Percentiles rank a stretch among this genome's conserved stretches.
Evolutionary conservation across 441 rosid genomes (phyloP).

Genomic region (Manihot esculenta): DNA sequence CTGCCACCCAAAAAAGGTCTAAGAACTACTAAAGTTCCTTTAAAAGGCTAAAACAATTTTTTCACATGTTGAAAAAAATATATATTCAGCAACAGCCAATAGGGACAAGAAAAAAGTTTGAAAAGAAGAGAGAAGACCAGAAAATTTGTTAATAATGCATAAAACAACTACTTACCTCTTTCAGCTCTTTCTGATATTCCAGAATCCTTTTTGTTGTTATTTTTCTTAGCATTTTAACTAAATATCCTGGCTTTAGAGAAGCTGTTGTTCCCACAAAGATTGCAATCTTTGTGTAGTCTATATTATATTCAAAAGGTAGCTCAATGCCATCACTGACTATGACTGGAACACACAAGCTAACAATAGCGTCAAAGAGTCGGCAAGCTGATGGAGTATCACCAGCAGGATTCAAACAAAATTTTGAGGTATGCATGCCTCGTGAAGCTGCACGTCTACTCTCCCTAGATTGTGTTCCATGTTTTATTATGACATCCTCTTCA

Average conservation of each 20-base stretch:
- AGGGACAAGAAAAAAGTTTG: not conserved
- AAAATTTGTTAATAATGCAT: not conserved
- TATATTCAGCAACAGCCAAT: not conserved
- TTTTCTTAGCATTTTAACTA: conserved; percentile 58
- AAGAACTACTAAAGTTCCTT: too few relatives aligned
- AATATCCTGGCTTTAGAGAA: conserved; percentile 66
- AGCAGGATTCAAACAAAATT: conserved; percentile 92
- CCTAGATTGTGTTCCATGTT: conserved; percentile 93
- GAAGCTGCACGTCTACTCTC: conserved; percentile 87
- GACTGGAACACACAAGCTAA: conserved; percentile 91
- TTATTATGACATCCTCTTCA: conserved; percentile 70
- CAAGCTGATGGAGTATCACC: conserved; percentile 98
- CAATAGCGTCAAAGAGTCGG: conserved; percentile 90
- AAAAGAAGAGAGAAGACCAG: not conserved
- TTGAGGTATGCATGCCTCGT: conserved; percentile 87
- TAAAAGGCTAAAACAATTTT: not conserved
- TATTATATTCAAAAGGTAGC: conserved; percentile 84
- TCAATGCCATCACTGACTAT: conserved; percentile 81
- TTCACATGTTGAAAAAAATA: not conserved
- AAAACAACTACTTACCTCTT: conserved; percentile 37
- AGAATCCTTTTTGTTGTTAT: conserved; percentile 51
- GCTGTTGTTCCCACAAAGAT: conserved; percentile 65
- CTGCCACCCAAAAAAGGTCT: too few relatives aligned
- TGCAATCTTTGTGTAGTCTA: conserved; percentile 77
- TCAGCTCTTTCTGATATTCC: conserved; percentile 73